phyloP scores from a whole-genome alignment of 208 protist genomes.

The Crithidia brevicula region DNA sequence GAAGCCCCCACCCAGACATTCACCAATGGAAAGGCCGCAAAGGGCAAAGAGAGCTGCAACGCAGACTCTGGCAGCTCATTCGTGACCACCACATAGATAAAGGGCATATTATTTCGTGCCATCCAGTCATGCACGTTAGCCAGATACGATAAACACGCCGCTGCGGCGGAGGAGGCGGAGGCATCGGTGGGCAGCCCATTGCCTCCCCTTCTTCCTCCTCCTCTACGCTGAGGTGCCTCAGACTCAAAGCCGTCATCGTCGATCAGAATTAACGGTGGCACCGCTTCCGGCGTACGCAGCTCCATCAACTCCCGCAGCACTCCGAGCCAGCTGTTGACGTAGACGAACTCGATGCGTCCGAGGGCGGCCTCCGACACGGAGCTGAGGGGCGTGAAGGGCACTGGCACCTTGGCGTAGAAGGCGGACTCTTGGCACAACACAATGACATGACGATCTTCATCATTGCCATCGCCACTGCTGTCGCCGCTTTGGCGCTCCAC shows the following conservation, averaged over 20 bases:
- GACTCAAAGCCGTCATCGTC: constrained; percentile 62
- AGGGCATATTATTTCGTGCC: constrained; percentile 7
- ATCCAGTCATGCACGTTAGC: constrained; percentile 51
- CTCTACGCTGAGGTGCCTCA: background rate
- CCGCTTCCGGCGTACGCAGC: constrained; percentile 22
- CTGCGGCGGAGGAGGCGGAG: constrained; percentile 10
- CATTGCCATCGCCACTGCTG: background rate
- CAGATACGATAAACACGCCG: constrained; percentile 39
- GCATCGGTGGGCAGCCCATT: constrained; percentile 7
- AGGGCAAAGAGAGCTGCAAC: constrained; percentile 38
- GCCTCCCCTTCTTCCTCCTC: background rate
- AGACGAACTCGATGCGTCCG: constrained; percentile 63
- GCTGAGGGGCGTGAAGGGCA: constrained; percentile 59
- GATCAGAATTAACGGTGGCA: constrained; percentile 49
- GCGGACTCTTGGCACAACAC: constrained; percentile 58
- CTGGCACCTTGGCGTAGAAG: constrained; percentile 60
- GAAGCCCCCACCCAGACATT: constrained; percentile 42
- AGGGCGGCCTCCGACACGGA: constrained; percentile 39
- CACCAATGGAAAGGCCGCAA: constrained; percentile 57
- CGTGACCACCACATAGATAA: constrained; percentile 57
- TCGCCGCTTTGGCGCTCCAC: constrained; percentile 26
- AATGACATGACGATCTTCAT: constrained; percentile 22
- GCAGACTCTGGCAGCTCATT: constrained; percentile 34
- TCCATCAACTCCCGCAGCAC: constrained; percentile 47
- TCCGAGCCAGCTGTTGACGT: constrained; percentile 40